Base-by-base conservation (phyloP, 2,329 filamentous ascomycete genomes). In the Ophiosphaerella korrae region DNA sequence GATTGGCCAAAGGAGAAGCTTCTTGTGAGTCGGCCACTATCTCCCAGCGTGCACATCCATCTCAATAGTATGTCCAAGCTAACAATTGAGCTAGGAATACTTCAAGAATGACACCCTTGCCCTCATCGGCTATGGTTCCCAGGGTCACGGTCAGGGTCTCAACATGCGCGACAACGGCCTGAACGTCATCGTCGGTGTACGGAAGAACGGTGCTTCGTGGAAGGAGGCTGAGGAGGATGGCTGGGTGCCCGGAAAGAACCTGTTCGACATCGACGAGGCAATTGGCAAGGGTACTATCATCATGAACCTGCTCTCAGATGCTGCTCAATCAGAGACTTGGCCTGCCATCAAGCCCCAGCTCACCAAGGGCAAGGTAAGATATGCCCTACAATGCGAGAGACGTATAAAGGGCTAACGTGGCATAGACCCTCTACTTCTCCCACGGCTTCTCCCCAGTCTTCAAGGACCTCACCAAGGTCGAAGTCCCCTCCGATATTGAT, bases 401-500 rank as follows among this genome's bases (percentile, higher is more conserved):
- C 33, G 39, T 21, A 33, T 9, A 7, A n/a, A 36, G 16, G 7
- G 14, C 58, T 67, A 45, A 68, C 41, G 5, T 26, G 1, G 3
- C 12, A 5, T 62, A 94, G 93, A 99, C 94, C 56, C 90, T 99
- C 69, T 99, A 99, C 89, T 99, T 99, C 87, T 97, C 94, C 68
- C 94, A 99, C 87, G 94, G 94, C 75, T 99, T 99, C 90, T 97
- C 94, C 60, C 94, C 94, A 76, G 92, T 99, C 80, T 99, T 99
- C 90, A 97, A 97, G 85, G 88, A 96, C 78, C 88, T 94, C 76
- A 99, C 94, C 85, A 96, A 97, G 81, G 94, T 99, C 76, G 94
- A 99, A 59, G 90, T 97, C 60, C 94, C 94, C 80, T 85, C 78
- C 65, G 89, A 97, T 81, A 89, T 99, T 75, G 94, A 99, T 78